phyloP scores from a whole-genome alignment of 2,329 filamentous ascomycete genomes.

The Fusarium haematococcum region DNA sequence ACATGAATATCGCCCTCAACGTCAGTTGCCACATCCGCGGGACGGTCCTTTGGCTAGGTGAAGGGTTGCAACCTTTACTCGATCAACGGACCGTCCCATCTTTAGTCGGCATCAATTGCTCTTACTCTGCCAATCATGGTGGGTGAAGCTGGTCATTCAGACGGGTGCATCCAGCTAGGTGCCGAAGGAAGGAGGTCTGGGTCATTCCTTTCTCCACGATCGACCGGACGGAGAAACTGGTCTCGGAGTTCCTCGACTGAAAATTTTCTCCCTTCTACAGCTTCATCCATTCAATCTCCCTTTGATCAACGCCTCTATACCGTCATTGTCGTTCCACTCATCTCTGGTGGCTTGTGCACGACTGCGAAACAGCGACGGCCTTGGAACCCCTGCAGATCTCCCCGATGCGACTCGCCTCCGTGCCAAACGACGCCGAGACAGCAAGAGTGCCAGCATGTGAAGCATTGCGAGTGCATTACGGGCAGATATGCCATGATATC shows the following conservation, averaged over 20 bases:
- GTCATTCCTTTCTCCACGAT: conserved; percentile 4
- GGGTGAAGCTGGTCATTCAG: background rate
- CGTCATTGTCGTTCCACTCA: conserved; percentile 32
- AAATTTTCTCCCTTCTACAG: conserved; percentile 11
- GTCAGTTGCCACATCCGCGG: conserved; percentile 10
- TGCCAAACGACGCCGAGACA: background rate
- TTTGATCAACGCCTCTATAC: conserved; percentile 28
- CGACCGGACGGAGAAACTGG: conserved; percentile 22
- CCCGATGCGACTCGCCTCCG: background rate
- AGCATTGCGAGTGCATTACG: background rate
- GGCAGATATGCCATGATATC: background rate
- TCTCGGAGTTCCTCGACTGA: conserved; percentile 16
- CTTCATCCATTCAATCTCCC: conserved; percentile 26
- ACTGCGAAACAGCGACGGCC: background rate
- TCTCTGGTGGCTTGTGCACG: conserved; percentile 30
- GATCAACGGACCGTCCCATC: background rate
- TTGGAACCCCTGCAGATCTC: conserved; percentile 9
- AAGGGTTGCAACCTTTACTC: conserved; percentile 2
- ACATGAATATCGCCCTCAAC: conserved; percentile 19
- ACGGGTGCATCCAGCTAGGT: background rate
- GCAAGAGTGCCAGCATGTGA: background rate
- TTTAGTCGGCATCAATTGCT: background rate
- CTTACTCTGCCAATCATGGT: background rate
- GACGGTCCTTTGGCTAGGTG: background rate
- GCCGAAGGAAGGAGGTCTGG: conserved; percentile 8